A percentile compares a stretch with the other conserved stretches of the same genome.
Conservation (phyloP, 768 basidiomycete genomes). For the Imleria badia region DNA sequence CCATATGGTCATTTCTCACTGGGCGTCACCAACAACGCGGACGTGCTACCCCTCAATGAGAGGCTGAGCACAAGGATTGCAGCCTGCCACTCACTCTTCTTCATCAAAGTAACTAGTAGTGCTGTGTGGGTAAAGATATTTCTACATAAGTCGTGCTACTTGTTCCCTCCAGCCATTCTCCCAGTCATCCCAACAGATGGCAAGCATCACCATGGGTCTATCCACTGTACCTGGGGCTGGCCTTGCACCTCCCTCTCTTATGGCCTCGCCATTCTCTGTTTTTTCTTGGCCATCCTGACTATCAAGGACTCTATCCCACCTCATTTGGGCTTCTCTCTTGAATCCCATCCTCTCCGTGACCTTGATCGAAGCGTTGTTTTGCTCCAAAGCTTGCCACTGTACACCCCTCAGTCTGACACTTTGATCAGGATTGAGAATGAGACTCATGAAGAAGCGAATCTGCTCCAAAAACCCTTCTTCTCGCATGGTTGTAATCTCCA, state of each 20-base stretch:
- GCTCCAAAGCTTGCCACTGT: conserved; percentile 55
- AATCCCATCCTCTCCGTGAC: conserved; percentile 64
- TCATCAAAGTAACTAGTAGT: too few relatives aligned
- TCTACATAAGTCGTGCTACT: conserved; percentile 8
- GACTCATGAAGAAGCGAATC: conserved; percentile 32
- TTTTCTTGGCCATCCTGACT: conserved; percentile 36
- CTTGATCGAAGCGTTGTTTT: conserved; percentile 47
- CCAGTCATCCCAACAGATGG: conserved; percentile 44
- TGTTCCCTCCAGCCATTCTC: conserved; percentile 9
- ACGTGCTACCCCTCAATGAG: too few relatives aligned
- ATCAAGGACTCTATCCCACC: conserved; percentile 60
- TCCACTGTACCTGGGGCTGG: conserved; percentile 29
- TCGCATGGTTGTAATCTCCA: conserved; percentile 22
- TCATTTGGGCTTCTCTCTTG: conserved; percentile 46
- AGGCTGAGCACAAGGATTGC: too few relatives aligned
- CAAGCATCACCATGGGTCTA: conserved; percentile 38
- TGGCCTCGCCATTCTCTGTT: conserved; percentile 33
- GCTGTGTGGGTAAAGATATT: too few relatives aligned
- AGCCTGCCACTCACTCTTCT: too few relatives aligned
- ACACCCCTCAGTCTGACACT: conserved; percentile 56
- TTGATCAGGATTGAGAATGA: conserved; percentile 35
- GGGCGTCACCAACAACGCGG: too few relatives aligned
- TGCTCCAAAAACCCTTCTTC: conserved; percentile 30
- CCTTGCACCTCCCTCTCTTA: conserved; percentile 32
- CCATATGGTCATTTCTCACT: too few relatives aligned